Evolutionary conservation across 2,329 filamentous ascomycete species (phyloP).

Genomic region (Penicillium sp.): DNA sequence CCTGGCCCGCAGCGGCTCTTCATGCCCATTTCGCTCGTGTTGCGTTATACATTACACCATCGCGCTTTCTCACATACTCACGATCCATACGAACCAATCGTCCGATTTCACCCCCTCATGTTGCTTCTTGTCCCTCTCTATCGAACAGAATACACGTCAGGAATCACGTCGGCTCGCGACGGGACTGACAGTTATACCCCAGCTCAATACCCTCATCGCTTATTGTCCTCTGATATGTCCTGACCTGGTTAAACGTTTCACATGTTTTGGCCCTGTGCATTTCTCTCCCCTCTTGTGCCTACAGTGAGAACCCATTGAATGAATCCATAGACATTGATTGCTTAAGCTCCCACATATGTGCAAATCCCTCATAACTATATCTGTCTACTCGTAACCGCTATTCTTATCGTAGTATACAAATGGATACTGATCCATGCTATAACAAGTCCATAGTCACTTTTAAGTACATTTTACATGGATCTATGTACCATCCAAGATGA

Average conservation of each 20-base stretch:
- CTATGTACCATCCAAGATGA: neutral
- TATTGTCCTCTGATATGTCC: neutral
- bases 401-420: neutral
- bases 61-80: neutral
- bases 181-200: neutral
- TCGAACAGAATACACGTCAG: neutral
- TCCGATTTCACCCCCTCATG: neutral
- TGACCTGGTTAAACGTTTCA: neutral
- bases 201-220: neutral
- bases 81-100: conserved; percentile 4
- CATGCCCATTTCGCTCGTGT: neutral
- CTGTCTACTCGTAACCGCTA: neutral
- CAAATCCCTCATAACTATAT: neutral
- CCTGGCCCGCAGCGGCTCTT: neutral
- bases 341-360: neutral
- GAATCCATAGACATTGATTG: neutral
- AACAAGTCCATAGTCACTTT: neutral
- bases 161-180: neutral
- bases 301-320: neutral
- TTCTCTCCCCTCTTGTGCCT: neutral
- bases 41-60: neutral
- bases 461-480: no score
- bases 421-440: neutral
- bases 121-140: neutral
- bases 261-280: neutral